Conservation (phyloP, 345 rosid genomes). For the Salix caprea region DNA sequence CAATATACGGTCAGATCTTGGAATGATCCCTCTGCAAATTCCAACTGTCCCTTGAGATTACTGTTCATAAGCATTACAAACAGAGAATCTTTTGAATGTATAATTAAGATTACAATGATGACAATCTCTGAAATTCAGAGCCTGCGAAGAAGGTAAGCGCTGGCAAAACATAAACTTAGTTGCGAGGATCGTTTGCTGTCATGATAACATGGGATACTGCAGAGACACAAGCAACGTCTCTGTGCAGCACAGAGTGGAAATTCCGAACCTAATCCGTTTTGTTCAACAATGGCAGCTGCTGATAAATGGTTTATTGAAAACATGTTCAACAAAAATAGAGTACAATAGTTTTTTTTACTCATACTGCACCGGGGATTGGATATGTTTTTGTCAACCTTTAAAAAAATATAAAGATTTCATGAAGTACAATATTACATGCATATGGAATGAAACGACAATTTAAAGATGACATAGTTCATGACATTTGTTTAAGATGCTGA, state of each 20-base stretch:
- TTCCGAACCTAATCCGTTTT: background rate
- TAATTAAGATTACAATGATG: background rate
- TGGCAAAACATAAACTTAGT: background rate
- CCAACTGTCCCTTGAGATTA: background rate
- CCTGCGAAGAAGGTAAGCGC: background rate
- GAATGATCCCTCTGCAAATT: background rate
- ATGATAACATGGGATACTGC: background rate
- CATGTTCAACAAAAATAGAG: too few relatives aligned
- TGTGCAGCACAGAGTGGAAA: background rate
- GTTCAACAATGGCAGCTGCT: too few relatives aligned
- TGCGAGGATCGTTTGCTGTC: background rate
- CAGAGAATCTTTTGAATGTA: background rate
- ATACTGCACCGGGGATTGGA: too few relatives aligned
- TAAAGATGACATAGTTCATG: too few relatives aligned
- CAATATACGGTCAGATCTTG: background rate
- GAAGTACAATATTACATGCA: too few relatives aligned
- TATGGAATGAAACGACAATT: too few relatives aligned
- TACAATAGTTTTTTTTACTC: too few relatives aligned
- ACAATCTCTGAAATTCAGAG: background rate
- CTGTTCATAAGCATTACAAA: background rate
- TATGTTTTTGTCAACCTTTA: too few relatives aligned
- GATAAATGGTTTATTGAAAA: too few relatives aligned
- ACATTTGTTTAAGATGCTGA: too few relatives aligned
- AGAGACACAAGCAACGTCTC: background rate
- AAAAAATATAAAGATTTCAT: too few relatives aligned